Evolutionary conservation across 1,284 basidiomycete species (phyloP), one percentile per base, ranked within the genome.

Genomic region (Tilletia setariae): DNA sequence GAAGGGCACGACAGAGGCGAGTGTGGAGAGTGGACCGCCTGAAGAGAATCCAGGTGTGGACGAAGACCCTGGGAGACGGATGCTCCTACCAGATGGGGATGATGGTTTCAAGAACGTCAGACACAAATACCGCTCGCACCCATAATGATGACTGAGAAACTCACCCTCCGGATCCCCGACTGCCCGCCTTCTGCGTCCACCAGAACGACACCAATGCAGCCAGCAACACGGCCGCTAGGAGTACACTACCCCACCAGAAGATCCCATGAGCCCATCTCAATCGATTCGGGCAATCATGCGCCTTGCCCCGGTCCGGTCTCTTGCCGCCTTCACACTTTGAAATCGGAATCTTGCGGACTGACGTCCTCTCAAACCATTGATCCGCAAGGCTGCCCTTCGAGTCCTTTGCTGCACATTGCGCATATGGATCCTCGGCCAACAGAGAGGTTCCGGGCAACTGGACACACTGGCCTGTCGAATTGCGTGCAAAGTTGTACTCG

Each of bases 91-190:
- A 11, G 11, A 40, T 40, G 4, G 35, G 35, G 11, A 40, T 11
- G 35, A 40, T 4, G 11, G 11, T 40, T 40, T 40, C 35, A 4
- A 40, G 6, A 40, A 40, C n/a, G n/a, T n/a, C n/a, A n/a, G n/a
- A n/a, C n/a, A n/a, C n/a, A 6, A 49, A 6, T n/a, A 7, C 46
- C 46, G 44, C 49, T 21, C 13, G n/a, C 85, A 90, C 83, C 76
- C 93, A 92, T n/a, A 91, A 91, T 84, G 92, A 92, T 51, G 90
- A 92, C 16, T 91, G 85, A 71, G 92, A 90, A 79, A 94, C 91
- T 70, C 88, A 88, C 89, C 89, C 56, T 35, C 56, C 56, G 4
- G 30, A 19, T n/a, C 56, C 56, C 6, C 56, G 56, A 61, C 91
- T 85, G 90, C 13, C 89, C 82, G 90, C 91, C 66, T 88, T 87